Evolutionary conservation across 2,329 filamentous ascomycete genomes (phyloP), one percentile per base, ranked within the genome.

Genomic region (Clonostachys solani): DNA sequence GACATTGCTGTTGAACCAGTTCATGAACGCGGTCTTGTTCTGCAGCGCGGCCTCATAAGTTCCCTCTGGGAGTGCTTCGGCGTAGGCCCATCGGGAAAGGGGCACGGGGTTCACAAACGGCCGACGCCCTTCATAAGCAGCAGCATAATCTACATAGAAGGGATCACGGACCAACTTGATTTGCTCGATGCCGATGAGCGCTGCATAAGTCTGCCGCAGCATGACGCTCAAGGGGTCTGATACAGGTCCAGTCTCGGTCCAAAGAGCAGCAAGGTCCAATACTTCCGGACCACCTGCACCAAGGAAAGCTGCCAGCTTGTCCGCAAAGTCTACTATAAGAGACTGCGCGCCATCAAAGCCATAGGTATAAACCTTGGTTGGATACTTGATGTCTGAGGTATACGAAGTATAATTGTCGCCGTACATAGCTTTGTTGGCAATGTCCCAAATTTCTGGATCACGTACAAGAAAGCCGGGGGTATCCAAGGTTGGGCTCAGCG

Each of bases 1-100:
- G 12, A 80, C 64, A 10, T 72, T 61, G 35, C 52, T 58, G 42
- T 72, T 71, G 56, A 78, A 75, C 64, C 69, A 72, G 45, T 67
- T 54, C 59, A 65, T 68, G 54, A 74, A 73, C 16, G 67, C 50
- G 0, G 75, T 75, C 51, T 79, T 80, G 56, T 80, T 78, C 6
- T 60, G 54, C 10, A 77, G 59, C 6, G 72, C 78, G 3, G 70
- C 60, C 0, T 69, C 64, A 2, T 47, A 46, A 8, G 36, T 15
- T 15, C 43, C 43, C 64, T 51, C 53, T 1, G 63, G 56, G 3
- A 60, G 47, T 8, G 52, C 51, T 51, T 67, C 66, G 34, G 59
- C 66, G 48, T 56, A 68, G 10, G 54, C 60, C 66, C 67, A 69
- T 15, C 66, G 62, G 4, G 54, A 46, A 6, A 66, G 53, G 2